Base-by-base conservation (phyloP, 1,139 yeast species). In the Scheffersomyces cryptocercus region DNA sequence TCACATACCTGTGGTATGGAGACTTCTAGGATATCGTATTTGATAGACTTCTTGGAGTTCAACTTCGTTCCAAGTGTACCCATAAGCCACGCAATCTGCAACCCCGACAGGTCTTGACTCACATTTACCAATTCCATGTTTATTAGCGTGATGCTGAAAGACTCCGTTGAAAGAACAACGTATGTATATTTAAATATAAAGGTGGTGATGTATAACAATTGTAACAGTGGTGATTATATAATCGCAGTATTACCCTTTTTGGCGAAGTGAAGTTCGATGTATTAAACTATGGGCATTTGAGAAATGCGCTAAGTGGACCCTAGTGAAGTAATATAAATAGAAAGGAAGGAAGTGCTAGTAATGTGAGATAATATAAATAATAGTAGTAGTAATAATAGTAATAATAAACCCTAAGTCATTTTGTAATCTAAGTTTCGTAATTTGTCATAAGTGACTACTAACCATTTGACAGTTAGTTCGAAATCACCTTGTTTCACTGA, bases 1-100 rank as follows among this genome's bases (percentile, higher is more conserved):
- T 51, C 48, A 50, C 85, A 79, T 0, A 75, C 65, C 8, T 63
- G 56, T 0, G 84, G 82, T 28, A 81, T 78, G 2, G 81, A 75
- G 0, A 75, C 59, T 1, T 63, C 55, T 13, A 69, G 56, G 9
- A 79, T 65, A 14, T 68, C 73, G 35, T 55, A 65, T 49, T 64
- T 70, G n/a, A 68, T 53, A 6, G 63, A 54, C 42, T 58, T 66
- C 35, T 59, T 59, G 33, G 57, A 49, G 3, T 56, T 38, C 2
- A 62, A 58, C 32, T 64, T 68, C 20, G 70, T 60, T 0, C 81
- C 83, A 42, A 78, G 53, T 1, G 82, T 78, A 2, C 82, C 76
- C 26, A 53, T 37, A 3, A 51, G 33, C 58, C 58, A 53, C 0
- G 56, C 56, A 4, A 51, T 47, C 26, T 50, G 51, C 10, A 53